phyloP scores from a whole-genome alignment of 2,329 filamentous ascomycete species.

The Cladosporium cucumerinum region DNA sequence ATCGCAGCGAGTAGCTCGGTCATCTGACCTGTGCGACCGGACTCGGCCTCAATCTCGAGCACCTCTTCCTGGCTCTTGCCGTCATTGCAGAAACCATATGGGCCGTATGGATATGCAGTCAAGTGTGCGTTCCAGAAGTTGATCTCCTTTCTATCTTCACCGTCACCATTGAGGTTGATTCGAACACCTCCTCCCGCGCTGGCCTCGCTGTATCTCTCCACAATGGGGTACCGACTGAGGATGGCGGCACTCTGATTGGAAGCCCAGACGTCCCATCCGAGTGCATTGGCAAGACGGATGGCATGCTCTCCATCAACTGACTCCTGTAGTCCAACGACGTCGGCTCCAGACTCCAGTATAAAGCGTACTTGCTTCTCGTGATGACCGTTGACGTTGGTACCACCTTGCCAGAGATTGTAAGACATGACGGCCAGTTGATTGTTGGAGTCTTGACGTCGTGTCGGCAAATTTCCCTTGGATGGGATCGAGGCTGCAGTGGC shows the following conservation, averaged over 20 bases:
- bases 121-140: constrained; percentile 13
- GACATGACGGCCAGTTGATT: constrained; percentile 3
- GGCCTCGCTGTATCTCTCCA: neutral
- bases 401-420: constrained; percentile 11
- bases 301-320: constrained; percentile 10
- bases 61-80: neutral
- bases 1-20: constrained; percentile 1
- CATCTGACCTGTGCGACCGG: constrained; percentile 2
- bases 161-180: constrained; percentile 7
- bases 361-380: constrained; percentile 12
- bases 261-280: neutral
- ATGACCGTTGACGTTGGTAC: constrained; percentile 10
- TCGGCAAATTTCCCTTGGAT: neutral
- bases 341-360: constrained; percentile 6
- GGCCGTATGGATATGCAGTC: constrained; percentile 10
- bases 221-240: constrained; percentile 4
- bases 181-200: neutral
- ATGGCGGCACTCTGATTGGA: constrained; percentile 4
- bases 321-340: constrained; percentile 6
- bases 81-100: constrained; percentile 11
- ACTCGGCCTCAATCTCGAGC: neutral
- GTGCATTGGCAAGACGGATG: neutral
- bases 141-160: neutral
- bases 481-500: neutral
- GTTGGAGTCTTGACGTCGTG: neutral